Percentiles rank a stretch among this genome's conserved stretches.
Evolutionary conservation across 2,329 filamentous ascomycete species (phyloP).

Genomic region (Fusarium hainanense): DNA sequence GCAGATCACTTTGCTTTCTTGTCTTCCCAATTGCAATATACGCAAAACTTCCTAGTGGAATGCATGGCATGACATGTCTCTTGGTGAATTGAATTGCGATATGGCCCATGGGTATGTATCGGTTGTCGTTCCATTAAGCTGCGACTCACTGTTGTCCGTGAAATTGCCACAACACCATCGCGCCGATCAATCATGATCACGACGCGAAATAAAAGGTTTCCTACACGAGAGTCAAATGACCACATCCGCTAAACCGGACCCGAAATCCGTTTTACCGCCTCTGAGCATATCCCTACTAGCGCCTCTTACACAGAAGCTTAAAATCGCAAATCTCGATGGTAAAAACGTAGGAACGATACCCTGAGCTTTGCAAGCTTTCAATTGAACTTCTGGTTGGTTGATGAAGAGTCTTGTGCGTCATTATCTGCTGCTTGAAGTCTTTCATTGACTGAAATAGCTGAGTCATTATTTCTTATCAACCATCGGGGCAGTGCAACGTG

Average conservation of each 20-base stretch:
- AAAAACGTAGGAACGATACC: neutral
- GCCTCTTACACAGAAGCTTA: neutral
- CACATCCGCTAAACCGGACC: neutral
- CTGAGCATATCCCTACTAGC: neutral
- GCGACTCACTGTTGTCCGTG: neutral
- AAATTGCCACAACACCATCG: neutral
- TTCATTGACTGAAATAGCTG: neutral
- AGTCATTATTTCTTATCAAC: neutral
- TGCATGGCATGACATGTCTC: too few species aligned
- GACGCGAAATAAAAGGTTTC: neutral
- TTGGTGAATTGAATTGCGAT: too few species aligned
- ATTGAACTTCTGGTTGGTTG: neutral
- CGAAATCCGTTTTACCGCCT: neutral
- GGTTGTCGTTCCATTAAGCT: neutral
- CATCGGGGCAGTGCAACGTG: neutral
- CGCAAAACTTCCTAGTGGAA: too few species aligned
- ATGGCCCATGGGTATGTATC: too few species aligned
- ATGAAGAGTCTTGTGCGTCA: conserved; percentile 10
- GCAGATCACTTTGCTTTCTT: too few species aligned
- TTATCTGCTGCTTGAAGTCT: neutral
- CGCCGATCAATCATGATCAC: neutral
- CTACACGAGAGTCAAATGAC: too few species aligned
- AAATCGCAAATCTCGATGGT: neutral
- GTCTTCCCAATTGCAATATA: too few species aligned
- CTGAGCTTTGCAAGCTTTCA: accelerated